Evolutionary conservation across 2,329 filamentous ascomycete species (phyloP).

Genomic region (Diaporthe sp.): DNA sequence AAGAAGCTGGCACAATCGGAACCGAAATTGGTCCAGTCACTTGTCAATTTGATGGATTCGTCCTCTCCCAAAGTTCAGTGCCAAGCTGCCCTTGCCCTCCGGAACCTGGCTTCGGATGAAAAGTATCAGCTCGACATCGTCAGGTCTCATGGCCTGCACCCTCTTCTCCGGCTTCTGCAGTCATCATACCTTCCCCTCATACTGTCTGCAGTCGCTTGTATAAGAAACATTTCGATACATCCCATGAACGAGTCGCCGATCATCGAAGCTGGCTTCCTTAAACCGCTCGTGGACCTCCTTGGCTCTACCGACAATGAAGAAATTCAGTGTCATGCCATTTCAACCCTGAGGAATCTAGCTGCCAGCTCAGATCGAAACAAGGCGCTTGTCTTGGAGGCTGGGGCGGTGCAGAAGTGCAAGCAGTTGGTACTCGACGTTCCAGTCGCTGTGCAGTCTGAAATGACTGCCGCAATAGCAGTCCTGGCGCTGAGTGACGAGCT

Average conservation of each 20-base stretch:
- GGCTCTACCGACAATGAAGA: conserved; percentile 98
- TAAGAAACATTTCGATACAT: conserved; percentile 98
- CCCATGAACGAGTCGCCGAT: conserved; percentile 98
- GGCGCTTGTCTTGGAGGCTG: conserved; percentile 94
- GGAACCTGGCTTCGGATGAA: conserved; percentile 96
- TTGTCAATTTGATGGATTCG: conserved; percentile 97
- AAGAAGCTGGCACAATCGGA: conserved; percentile 93
- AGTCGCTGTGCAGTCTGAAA: conserved; percentile 95
- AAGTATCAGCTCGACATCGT: conserved; percentile 99
- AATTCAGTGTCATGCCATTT: conserved; percentile 98
- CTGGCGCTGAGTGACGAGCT: conserved; percentile 95
- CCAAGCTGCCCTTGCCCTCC: conserved; percentile 91
- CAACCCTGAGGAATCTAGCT: conserved; percentile 92
- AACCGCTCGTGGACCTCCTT: conserved; percentile 91
- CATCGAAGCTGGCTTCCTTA: conserved; percentile 96
- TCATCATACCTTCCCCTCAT: conserved; percentile 97
- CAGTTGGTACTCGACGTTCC: conserved; percentile 94
- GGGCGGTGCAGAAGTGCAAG: conserved; percentile 98
- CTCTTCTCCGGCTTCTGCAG: conserved; percentile 88
- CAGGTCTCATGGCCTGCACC: conserved; percentile 83
- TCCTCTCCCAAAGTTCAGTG: conserved; percentile 98
- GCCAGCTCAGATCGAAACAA: conserved; percentile 99
- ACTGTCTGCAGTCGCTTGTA: conserved; percentile 95
- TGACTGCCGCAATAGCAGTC: conserved; percentile 99
- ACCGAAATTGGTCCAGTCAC: conserved; percentile 88